Evolutionary conservation across 768 basidiomycete species (phyloP), one percentile per base, ranked within the genome.

Genomic region (Termitomyces eurrhizus): DNA sequence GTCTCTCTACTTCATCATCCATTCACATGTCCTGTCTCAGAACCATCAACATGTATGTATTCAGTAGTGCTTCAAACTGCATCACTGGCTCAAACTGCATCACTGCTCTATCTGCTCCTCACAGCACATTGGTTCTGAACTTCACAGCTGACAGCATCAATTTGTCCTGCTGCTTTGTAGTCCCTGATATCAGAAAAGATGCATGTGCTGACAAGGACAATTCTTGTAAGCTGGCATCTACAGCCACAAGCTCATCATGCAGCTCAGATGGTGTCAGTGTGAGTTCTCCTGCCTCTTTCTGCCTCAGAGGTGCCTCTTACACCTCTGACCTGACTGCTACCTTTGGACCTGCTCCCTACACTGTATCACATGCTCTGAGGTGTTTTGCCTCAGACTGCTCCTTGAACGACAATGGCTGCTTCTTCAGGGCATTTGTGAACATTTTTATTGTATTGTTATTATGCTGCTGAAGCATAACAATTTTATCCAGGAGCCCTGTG

Each of bases 61-160:
- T 2, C 39, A 41, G 39, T 41, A 6, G 39, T 24, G 44, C 44
- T 2, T 21, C 21, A 24, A 45, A 45, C 7, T 24, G 44, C 21
- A 45, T 21, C 9, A 4, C 44, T 45, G n/a, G n/a, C 6, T 0
- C n/a, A 45, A 24, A 45, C 1, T 21, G 3, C 8, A 45, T 24
- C 0, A 3, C 5, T 8, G 44, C 16, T 18, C 8, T 2, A 12
- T 45, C n/a, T 7, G 44, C n/a, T 8, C 18, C 42, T 13, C 18
- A 2, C 7, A 16, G 39, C 18, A 41, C 16, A 18, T 7, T 6
- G 1, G 5, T 16, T 4, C 0, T 21, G 24, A 45, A 45, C 5
- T 0, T 9, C 0, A 24, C 8, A 1, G 2, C 0, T 11, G 8
- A 24, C 21, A 45, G 1, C 0, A 11, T 8, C 21, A 24, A 0